Percentiles rank a stretch among this genome's conserved stretches.
phyloP scores from a whole-genome alignment of 1,284 basidiomycete genomes.

The Rugosomyces carneus region DNA sequence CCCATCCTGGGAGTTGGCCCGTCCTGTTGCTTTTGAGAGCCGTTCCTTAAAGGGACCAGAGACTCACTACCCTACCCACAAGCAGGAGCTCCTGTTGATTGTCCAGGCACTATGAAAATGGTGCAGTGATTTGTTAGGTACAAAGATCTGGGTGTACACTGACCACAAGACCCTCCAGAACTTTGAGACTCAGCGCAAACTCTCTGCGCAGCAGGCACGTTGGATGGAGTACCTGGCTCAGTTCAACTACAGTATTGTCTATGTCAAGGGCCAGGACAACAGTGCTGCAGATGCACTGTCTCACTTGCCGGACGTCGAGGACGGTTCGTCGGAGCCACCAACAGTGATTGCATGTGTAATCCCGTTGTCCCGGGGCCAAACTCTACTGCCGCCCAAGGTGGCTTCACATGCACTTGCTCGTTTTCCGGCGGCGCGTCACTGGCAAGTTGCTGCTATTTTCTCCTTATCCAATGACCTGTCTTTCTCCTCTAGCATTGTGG shows the following conservation, averaged over 20 bases:
- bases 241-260: constrained; percentile 24
- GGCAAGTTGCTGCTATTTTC: too few species aligned
- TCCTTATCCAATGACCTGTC: too few species aligned
- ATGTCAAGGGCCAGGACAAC: constrained; percentile 26
- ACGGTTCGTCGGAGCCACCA: too few species aligned
- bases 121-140: constrained; percentile 6
- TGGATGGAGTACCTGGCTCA: constrained; percentile 25
- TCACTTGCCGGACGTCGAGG: too few species aligned
- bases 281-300: constrained; percentile 1
- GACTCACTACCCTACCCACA: constrained; percentile 31
- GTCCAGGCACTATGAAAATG: constrained; percentile 30
- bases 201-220: constrained; percentile 17
- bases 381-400: too few species aligned
- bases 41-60: constrained; percentile 17
- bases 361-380: too few species aligned
- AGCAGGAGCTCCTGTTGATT: constrained; percentile 32
- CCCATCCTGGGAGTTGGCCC: constrained; percentile 20
- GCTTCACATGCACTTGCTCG: too few species aligned
- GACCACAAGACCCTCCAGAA: constrained; percentile 18
- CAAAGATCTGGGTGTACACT: neutral
- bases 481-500: too few species aligned
- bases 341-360: too few species aligned
- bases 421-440: too few species aligned
- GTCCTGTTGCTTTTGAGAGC: constrained; percentile 28
- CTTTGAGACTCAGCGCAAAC: constrained; percentile 18